Conservation (phyloP, 2,329 filamentous ascomycete species). For the Thelonectria discophora region DNA sequence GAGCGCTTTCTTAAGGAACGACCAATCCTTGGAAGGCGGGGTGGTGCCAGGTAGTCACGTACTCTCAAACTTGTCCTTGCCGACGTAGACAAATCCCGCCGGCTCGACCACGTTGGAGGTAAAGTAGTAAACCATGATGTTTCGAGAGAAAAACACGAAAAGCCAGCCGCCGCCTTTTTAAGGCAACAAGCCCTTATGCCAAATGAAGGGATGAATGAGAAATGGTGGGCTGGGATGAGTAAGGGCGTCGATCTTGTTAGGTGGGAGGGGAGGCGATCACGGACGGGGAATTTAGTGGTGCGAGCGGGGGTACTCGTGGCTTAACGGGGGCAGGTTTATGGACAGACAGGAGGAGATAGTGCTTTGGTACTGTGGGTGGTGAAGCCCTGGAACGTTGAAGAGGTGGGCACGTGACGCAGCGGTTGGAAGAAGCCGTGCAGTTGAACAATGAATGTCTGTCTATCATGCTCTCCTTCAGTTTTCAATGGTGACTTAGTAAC, state of each 20-base stretch:
- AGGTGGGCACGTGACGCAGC: too few species aligned
- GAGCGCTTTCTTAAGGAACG: slow-evolving; percentile 19
- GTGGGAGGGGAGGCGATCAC: background rate
- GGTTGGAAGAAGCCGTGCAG: too few species aligned
- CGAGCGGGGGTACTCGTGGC: background rate
- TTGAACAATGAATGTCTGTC: too few species aligned
- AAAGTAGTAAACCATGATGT: slow-evolving; percentile 91
- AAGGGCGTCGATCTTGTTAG: background rate
- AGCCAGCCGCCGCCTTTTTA: slow-evolving; percentile 69
- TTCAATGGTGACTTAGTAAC: too few species aligned
- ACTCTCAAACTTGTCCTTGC: slow-evolving; percentile 99
- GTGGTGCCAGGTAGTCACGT: slow-evolving; percentile 45
- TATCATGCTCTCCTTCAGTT: too few species aligned
- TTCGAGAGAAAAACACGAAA: slow-evolving; percentile 58
- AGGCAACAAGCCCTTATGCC: background rate
- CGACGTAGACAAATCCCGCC: slow-evolving; percentile 89
- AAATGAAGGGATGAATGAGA: too few species aligned
- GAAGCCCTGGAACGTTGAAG: too few species aligned
- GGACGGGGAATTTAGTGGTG: background rate
- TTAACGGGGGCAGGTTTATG: background rate
- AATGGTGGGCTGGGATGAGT: background rate
- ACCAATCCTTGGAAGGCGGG: slow-evolving; percentile 18
- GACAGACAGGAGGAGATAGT: too few species aligned
- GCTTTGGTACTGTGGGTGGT: too few species aligned
- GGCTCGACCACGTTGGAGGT: slow-evolving; percentile 86